Evolutionary conservation across 2,329 filamentous ascomycete species (phyloP).

Genomic region (Ophiocordyceps robertsii): DNA sequence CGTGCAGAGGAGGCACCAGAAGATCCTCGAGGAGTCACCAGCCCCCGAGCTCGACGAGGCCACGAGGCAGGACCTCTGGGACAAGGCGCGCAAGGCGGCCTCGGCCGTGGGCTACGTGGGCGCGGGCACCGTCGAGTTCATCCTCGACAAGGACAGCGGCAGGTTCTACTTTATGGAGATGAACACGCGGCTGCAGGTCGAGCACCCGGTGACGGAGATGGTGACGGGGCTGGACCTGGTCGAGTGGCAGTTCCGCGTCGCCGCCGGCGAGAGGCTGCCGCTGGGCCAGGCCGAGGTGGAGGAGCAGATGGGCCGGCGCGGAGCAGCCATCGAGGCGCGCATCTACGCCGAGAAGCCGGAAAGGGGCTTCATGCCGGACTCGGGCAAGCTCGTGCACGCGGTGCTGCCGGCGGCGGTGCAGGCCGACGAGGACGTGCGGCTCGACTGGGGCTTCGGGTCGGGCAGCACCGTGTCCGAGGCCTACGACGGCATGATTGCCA

Average conservation of each 20-base stretch:
- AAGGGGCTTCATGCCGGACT: conserved; percentile 86
- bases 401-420: conserved; percentile 51
- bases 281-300: conserved; percentile 53
- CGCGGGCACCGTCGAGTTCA: conserved; percentile 81
- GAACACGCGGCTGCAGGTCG: conserved; percentile 85
- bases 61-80: conserved; percentile 49
- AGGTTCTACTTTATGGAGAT: conserved; percentile 77
- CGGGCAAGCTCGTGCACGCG: conserved; percentile 74
- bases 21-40: conserved; percentile 81
- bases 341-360: conserved; percentile 96
- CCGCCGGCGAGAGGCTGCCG: conserved; percentile 42
- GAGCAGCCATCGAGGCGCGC: conserved; percentile 85
- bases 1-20: conserved; percentile 76
- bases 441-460: conserved; percentile 85
- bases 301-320: conserved; percentile 56
- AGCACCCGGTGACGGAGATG: conserved; percentile 80
- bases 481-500: conserved; percentile 98
- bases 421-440: conserved; percentile 59
- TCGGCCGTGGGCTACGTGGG: conserved; percentile 77
- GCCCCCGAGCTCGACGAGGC: conserved; percentile 52
- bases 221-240: conserved; percentile 65
- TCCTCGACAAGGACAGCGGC: conserved; percentile 70
- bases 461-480: conserved; percentile 88
- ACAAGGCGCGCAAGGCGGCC: conserved; percentile 50
- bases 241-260: conserved; percentile 84